Conservation (phyloP, 306 rosid species). For the Pyrus communis region DNA sequence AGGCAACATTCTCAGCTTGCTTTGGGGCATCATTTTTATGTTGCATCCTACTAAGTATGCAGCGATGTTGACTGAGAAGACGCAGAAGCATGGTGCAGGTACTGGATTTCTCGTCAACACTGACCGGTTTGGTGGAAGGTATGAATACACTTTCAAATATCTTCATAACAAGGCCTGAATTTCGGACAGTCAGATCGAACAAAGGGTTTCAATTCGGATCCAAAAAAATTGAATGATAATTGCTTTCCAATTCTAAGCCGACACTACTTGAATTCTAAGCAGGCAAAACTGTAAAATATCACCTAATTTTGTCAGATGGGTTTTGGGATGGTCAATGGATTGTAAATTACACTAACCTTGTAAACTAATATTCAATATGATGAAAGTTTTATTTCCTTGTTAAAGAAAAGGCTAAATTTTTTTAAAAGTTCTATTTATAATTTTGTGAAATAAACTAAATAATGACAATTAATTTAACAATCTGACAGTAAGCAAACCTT, state of each 20-base stretch:
- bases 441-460: not conserved
- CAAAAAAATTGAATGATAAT: too few relatives aligned
- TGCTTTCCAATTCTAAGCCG: too few relatives aligned
- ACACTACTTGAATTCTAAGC: too few relatives aligned
- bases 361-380: not conserved
- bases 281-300: not conserved
- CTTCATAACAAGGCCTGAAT: not conserved
- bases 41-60: conserved; percentile 89
- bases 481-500: not conserved
- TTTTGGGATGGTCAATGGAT: not conserved
- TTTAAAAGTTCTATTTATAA: not conserved
- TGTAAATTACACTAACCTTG: not conserved
- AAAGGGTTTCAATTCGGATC: too few relatives aligned
- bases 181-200: too few relatives aligned
- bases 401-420: not conserved
- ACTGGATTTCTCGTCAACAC: conserved; percentile 92
- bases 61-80: conserved; percentile 87
- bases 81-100: conserved; percentile 62
- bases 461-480: not conserved
- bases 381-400: not conserved
- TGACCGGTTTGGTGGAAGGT: conserved; percentile 88
- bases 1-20: conserved; percentile 87
- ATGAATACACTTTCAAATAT: not conserved
- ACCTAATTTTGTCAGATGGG: not conserved
- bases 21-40: conserved; percentile 94